Base-by-base conservation (phyloP, 2,329 filamentous ascomycete species). In the Fusarium phyllophilum region DNA sequence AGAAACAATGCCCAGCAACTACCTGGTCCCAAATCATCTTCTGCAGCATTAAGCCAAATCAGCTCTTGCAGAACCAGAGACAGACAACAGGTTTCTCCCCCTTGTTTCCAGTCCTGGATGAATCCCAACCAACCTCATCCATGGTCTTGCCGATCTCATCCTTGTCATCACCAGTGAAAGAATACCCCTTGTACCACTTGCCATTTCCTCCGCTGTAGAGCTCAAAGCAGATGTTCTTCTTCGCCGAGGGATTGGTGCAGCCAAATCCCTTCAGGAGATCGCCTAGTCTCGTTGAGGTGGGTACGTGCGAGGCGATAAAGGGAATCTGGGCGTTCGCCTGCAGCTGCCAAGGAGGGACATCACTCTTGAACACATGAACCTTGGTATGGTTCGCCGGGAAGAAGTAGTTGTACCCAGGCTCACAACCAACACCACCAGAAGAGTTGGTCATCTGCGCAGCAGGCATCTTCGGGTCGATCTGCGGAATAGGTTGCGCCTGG, bases 391-490 rank as follows among this genome's bases (percentile, higher is more conserved):
- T 84, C 0, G 82, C 75, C 0, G 88, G 86, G 80, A 91, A 91
- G 77, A 91, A 86, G 80, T 90, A 90, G 81, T 90, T 89, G 82
- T 90, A 92, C 5, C 89, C 90, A 0, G 88, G 88, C 75, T 91
- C 89, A 68, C 87, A 87, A 45, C 89, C 88, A 3, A 86, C 83
- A 29, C 89, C 89, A 49, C 89, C 88, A 0, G 87, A 88, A 0
- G 86, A 85, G 80, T 91, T 90, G 52, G 84, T 85, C 81, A 91
- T 82, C 71, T 89, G 86, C 34, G 86, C 83, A 0, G 88, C 87
- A 0, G 88, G 87, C 68, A 88, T 85, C 5, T 83, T 79, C 0
- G 81, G 68, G 72, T 87, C 83, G 65, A 86, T 82, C 13, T 75
- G 75, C 0, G 88, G 86, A 26, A 82, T 82, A 0, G 83, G 78